Base-by-base conservation (phyloP, 108 stramenopile species). In the Nannochloropsis gaditana region DNA sequence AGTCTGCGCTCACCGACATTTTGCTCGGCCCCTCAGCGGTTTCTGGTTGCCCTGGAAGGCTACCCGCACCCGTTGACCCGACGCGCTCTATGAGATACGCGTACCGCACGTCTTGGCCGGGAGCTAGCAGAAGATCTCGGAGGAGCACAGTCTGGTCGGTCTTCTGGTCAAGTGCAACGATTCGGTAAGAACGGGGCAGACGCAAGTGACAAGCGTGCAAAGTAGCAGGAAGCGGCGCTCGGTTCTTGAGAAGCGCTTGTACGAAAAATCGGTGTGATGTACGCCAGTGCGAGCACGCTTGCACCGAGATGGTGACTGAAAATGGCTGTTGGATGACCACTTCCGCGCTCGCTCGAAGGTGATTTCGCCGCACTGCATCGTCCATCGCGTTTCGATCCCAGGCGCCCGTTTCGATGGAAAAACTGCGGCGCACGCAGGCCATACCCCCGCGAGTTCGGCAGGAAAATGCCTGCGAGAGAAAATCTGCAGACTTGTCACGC, bases 301-400 rank as follows among this genome's bases (percentile, higher is more conserved):
- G 59, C 59, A 73, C 59, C 19, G 59, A 73, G 59, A 73, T 73
- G 59, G 8, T n/a, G 6, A 73, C 59, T 4, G 59, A 6, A 8
- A 73, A n/a, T 6, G 59, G 59, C n/a, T 73, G 59, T 73, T 73
- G 59, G 59, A 73, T 73, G 59, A 73, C 59, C 15, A 73, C n/a
- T 73, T 73, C 59, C 19, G 19, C 15, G 19, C 59, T n/a, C n/a
- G 59, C 8, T 73, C 59, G 59, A n/a, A 73, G 3, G 0, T 15
- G 15, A 73, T 73, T 73, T 73, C 59, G 59, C 15, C 59, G 8
- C 15, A 73, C 19, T 15, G 59, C 2, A n/a, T 73, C 59, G 15
- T 73, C 59, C 19, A 73, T 2, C 19, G n/a, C 59, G 6, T 73
- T n/a, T n/a, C n/a, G 59, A n/a, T 8, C 59, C 59, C 59, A 73